Percentiles rank a stretch among this genome's conserved stretches.
Evolutionary conservation across 257 asterid species (phyloP).

Genomic region (Plectranthus barbatus): DNA sequence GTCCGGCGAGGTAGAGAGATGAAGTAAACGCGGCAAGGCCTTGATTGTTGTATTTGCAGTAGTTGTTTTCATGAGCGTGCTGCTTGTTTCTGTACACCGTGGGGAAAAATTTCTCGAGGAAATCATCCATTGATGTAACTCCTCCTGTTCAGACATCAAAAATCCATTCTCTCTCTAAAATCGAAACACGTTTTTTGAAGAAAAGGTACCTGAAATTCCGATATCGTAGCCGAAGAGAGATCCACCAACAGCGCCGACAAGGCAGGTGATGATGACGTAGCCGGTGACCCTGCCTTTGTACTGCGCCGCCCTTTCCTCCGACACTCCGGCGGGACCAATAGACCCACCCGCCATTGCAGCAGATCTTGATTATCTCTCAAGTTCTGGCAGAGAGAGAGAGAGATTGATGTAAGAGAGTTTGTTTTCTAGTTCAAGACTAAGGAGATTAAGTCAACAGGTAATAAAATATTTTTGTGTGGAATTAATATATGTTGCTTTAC

Average conservation of each 20-base stretch:
- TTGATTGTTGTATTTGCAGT: slow-evolving; percentile 80
- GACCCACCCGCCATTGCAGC: slow-evolving; percentile 62
- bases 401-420: no score
- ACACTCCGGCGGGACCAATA: slow-evolving; percentile 42
- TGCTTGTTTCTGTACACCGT: slow-evolving; percentile 40
- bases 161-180: no score
- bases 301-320: slow-evolving; percentile 58
- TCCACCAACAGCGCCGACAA: slow-evolving; percentile 71
- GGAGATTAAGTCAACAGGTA: no score
- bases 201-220: slow-evolving; percentile 59
- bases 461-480: no score
- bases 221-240: slow-evolving; percentile 79
- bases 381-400: neutral
- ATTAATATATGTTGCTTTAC: no score
- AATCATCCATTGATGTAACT: slow-evolving; percentile 87
- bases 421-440: no score
- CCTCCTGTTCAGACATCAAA: slow-evolving; percentile 67
- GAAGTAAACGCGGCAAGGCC: slow-evolving; percentile 80
- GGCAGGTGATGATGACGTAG: slow-evolving; percentile 48
- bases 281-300: slow-evolving; percentile 53
- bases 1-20: slow-evolving; percentile 71
- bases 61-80: slow-evolving; percentile 60
- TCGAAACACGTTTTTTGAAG: no score
- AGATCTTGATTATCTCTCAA: neutral
- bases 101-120: slow-evolving; percentile 59